Evolutionary conservation across 257 asterid species (phyloP).

Genomic region (Ophiorrhiza pumila): DNA sequence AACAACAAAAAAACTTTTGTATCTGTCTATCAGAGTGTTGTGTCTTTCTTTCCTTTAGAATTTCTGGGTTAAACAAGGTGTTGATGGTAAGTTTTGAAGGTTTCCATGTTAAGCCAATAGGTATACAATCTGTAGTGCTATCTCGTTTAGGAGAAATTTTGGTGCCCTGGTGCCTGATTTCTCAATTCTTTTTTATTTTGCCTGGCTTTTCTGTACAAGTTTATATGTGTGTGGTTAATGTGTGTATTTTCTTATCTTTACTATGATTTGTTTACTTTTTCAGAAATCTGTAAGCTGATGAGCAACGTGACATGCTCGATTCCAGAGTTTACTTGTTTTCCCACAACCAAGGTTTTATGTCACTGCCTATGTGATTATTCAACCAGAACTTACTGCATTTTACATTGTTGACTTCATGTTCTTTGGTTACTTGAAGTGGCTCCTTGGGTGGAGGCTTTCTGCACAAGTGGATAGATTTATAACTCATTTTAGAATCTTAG

Average conservation of each 20-base stretch:
- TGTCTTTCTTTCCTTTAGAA: background rate
- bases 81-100: background rate
- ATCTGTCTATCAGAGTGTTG: background rate
- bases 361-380: slow-evolving; percentile 11
- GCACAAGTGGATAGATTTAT: background rate
- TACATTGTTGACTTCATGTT: background rate
- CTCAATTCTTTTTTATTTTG: background rate
- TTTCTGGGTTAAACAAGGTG: background rate
- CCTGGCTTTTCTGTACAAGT: background rate
- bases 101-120: background rate
- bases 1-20: background rate
- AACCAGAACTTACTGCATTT: background rate
- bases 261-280: slow-evolving; percentile 15
- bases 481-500: no score
- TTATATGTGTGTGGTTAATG: background rate
- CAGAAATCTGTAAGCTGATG: slow-evolving; percentile 94
- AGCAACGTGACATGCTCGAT: slow-evolving; percentile 78
- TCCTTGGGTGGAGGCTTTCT: background rate
- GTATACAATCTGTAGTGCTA: background rate
- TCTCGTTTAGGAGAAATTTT: background rate
- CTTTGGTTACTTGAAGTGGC: background rate
- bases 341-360: slow-evolving; percentile 74
- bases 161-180: background rate
- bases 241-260: background rate
- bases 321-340: slow-evolving; percentile 91